Conservation (phyloP, 257 asterid species). For the Ligustrum vulgare region DNA sequence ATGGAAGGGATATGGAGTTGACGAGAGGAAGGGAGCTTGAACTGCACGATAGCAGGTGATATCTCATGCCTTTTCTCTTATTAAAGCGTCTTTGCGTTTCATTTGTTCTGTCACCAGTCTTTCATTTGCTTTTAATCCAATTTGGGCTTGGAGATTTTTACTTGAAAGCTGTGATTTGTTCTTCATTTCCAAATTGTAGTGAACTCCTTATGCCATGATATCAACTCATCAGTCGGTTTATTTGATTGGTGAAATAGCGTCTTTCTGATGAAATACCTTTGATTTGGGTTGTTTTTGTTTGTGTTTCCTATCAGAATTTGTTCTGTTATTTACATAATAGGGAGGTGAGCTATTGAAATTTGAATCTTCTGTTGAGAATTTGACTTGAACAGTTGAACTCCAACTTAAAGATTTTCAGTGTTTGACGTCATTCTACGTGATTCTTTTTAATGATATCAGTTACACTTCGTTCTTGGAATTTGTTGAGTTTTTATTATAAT, state of each 20-base stretch:
- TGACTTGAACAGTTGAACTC: too few relatives aligned
- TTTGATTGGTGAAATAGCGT: conserved; percentile 1
- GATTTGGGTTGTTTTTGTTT: not conserved
- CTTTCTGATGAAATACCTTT: not conserved
- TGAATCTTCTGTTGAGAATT: too few relatives aligned
- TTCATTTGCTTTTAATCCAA: not conserved
- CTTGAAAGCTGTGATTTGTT: not conserved
- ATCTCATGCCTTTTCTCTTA: conserved; percentile 15
- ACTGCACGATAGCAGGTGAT: conserved; percentile 79
- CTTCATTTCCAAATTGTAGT: too few relatives aligned
- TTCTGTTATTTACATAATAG: too few relatives aligned
- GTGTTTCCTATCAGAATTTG: too few relatives aligned
- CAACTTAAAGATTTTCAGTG: too few relatives aligned
- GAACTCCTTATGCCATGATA: too few relatives aligned
- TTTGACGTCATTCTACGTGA: too few relatives aligned
- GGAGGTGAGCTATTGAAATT: too few relatives aligned
- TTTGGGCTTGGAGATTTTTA: too few relatives aligned
- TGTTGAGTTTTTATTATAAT: not conserved
- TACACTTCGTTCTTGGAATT: not conserved
- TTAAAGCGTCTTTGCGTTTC: not conserved
- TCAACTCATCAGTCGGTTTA: too few relatives aligned
- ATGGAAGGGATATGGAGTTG: conserved; percentile 45
- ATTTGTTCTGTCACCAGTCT: not conserved
- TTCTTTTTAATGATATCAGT: too few relatives aligned
- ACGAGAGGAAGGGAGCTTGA: conserved; percentile 63